These are phyloP conservation scores for Chaetomiaceae sp. DNA, from an alignment of 2,329 filamentous ascomycete species.

Conservation along the genomic window DNA sequence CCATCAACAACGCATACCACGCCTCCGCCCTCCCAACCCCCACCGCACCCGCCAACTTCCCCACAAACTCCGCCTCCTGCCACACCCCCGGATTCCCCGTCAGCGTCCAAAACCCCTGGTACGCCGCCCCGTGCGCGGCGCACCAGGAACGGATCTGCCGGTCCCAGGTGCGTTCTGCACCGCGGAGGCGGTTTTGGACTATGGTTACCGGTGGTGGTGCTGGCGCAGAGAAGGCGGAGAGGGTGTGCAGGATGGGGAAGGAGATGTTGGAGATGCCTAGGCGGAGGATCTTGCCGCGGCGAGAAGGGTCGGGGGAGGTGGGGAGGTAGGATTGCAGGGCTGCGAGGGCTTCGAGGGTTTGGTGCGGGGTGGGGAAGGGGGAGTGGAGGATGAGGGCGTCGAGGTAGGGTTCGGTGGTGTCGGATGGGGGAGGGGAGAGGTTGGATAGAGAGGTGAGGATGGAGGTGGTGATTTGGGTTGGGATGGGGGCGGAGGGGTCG, in stretches of 20 bases:
- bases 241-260: conserved; percentile 48
- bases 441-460: conserved; percentile 62
- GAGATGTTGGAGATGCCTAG: conserved; percentile 70
- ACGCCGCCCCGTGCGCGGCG: conserved; percentile 35
- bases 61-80: conserved; percentile 26
- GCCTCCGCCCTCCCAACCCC: conserved; percentile 15
- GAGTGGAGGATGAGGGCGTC: conserved; percentile 73
- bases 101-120: conserved; percentile 53
- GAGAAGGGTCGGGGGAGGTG: conserved; percentile 30
- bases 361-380: conserved; percentile 39
- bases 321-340: conserved; percentile 64
- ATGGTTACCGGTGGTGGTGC: too few relatives aligned
- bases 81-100: conserved; percentile 42
- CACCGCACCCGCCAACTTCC: conserved; percentile 10
- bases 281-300: conserved; percentile 45
- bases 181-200: conserved; percentile 73
- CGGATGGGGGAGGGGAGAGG: conserved; percentile 40
- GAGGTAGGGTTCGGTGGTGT: conserved; percentile 44
- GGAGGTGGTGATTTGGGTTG: conserved; percentile 64
- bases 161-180: conserved; percentile 53
- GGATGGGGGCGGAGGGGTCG: conserved; percentile 59
- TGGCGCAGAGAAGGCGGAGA: conserved; percentile 30
- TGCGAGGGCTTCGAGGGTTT: conserved; percentile 61
- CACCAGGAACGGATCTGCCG: conserved; percentile 50
- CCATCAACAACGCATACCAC: conserved; percentile 23